phyloP scores from a whole-genome alignment of 2,329 filamentous ascomycete species.

The Sclerotinia borealis region DNA sequence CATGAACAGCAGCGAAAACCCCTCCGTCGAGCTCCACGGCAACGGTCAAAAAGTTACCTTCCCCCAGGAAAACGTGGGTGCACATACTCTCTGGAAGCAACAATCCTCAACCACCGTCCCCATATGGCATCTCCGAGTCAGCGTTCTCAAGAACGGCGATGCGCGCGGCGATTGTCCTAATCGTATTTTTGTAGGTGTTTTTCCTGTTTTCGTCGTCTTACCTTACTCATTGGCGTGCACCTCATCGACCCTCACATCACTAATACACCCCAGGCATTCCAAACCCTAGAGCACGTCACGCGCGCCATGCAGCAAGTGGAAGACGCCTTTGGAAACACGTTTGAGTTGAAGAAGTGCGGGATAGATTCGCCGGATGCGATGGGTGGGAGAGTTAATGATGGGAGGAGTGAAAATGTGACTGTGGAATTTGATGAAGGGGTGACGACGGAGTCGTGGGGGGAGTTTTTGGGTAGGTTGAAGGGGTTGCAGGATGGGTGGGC shows the following conservation, averaged over 20 bases:
- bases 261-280: conserved; percentile 23
- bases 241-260: too few species aligned
- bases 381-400: conserved; percentile 26
- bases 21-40: conserved; percentile 1
- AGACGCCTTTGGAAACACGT: conserved; percentile 19
- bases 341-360: conserved; percentile 24
- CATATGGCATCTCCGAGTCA: conserved; percentile 24
- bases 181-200: conserved; percentile 22
- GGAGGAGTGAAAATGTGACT: conserved; percentile 24
- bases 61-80: conserved; percentile 11
- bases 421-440: conserved; percentile 24
- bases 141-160: conserved; percentile 24
- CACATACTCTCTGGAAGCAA: conserved; percentile 23
- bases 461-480: conserved; percentile 19
- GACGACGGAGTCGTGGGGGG: conserved; percentile 17
- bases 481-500: conserved; percentile 23
- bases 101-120: conserved; percentile 13
- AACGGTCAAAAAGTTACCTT: conserved; percentile 21
- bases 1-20: conserved; percentile 1
- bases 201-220: neutral
- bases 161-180: conserved; percentile 21
- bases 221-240: neutral
- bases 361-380: conserved; percentile 23
- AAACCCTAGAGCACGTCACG: conserved; percentile 22
- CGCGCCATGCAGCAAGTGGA: conserved; percentile 25